These are phyloP conservation scores for Grosmannia penicillata DNA, from an alignment of 2,329 filamentous ascomycete genomes.

Conservation along the genomic window DNA sequence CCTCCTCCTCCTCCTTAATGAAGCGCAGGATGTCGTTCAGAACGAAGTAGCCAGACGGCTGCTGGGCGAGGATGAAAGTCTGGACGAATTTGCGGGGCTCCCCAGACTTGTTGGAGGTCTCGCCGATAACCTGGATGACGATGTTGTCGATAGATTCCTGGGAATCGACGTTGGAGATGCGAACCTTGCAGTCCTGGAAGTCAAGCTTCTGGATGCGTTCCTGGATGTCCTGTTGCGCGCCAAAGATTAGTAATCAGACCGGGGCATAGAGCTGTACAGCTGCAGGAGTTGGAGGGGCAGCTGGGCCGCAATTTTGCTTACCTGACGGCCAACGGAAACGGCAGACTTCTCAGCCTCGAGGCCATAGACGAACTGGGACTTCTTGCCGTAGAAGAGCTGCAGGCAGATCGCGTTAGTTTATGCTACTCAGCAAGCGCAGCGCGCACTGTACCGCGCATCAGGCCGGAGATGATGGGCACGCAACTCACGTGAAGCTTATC, in stretches of 20 bases:
- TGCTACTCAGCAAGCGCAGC: background rate
- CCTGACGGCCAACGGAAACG: constrained; percentile 76
- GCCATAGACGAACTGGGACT: constrained; percentile 87
- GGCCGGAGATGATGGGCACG: constrained; percentile 17
- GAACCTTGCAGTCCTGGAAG: constrained; percentile 96
- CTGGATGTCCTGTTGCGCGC: constrained; percentile 66
- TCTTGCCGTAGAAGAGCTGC: constrained; percentile 88
- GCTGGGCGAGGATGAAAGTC: constrained; percentile 91
- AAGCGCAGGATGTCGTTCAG: constrained; percentile 97
- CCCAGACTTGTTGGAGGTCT: constrained; percentile 86
- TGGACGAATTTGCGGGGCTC: constrained; percentile 94
- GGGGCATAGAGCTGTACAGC: no score
- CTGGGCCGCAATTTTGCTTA: no score
- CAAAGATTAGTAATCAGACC: background rate
- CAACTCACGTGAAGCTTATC: constrained; percentile 75
- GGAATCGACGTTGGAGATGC: constrained; percentile 93
- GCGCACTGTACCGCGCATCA: background rate
- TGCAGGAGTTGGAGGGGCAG: no score
- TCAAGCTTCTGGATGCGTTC: constrained; percentile 87
- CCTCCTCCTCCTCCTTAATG: constrained; percentile 71
- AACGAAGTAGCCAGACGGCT: constrained; percentile 95
- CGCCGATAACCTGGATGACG: constrained; percentile 93
- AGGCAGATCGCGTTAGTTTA: background rate
- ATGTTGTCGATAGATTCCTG: constrained; percentile 89
- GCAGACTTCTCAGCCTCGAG: constrained; percentile 78